Conservation (phyloP, 2,329 filamentous ascomycete species). For the Zopfia rhizophila region DNA sequence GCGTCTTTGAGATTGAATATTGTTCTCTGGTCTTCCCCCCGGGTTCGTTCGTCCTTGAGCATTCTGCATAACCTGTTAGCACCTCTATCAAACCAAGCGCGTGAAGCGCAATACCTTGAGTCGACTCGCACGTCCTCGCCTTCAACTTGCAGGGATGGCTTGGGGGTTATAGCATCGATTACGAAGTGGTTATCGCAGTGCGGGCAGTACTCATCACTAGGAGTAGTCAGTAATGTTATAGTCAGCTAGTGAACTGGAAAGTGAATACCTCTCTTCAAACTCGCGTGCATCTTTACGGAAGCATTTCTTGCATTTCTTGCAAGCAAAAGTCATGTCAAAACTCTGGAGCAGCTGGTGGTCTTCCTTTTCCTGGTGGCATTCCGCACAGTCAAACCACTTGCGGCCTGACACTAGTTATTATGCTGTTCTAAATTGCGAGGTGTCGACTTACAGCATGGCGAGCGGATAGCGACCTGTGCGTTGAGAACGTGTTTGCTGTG, state of each 20-base stretch:
- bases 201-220: slow-evolving; percentile 94
- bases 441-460: slow-evolving; percentile 82
- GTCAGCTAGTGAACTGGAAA: slow-evolving; percentile 15
- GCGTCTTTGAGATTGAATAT: slow-evolving; percentile 82
- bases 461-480: slow-evolving; percentile 95
- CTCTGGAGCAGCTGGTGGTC: slow-evolving; percentile 78
- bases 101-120: slow-evolving; percentile 62
- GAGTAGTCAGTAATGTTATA: slow-evolving; percentile 1
- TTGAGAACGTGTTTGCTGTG: slow-evolving; percentile 96
- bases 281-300: slow-evolving; percentile 94
- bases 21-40: slow-evolving; percentile 66
- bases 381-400: slow-evolving; percentile 99
- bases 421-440: not conserved
- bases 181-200: slow-evolving; percentile 99
- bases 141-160: slow-evolving; percentile 85
- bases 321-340: slow-evolving; percentile 92
- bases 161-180: slow-evolving; percentile 85
- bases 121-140: slow-evolving; percentile 90
- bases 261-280: slow-evolving; percentile 81
- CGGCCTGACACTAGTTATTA: slow-evolving; percentile 67
- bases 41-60: slow-evolving; percentile 88
- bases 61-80: slow-evolving; percentile 69
- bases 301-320: slow-evolving; percentile 99
- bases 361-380: slow-evolving; percentile 89
- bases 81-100: not conserved